Evolutionary conservation across 257 asterid genomes (phyloP).

Genomic region (Eucommia ulmoides): DNA sequence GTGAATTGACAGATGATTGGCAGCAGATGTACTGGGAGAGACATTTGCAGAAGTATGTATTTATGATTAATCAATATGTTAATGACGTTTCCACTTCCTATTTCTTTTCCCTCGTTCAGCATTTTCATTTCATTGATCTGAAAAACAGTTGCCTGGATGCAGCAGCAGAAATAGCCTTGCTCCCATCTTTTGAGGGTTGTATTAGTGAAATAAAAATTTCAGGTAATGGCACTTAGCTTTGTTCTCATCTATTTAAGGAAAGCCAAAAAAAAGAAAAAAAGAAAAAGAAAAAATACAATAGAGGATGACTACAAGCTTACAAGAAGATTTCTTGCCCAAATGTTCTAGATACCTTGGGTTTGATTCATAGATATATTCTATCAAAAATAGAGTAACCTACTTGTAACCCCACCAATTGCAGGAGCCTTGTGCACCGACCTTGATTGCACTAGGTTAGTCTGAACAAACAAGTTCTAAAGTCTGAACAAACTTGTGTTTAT

Average conservation of each 20-base stretch:
- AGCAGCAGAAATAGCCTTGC: slow-evolving; percentile 64
- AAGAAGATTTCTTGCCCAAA: too few species aligned
- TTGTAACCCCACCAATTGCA: too few species aligned
- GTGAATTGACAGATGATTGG: slow-evolving; percentile 43
- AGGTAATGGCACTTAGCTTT: slow-evolving; percentile 24
- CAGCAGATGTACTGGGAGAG: slow-evolving; percentile 75
- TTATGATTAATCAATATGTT: slow-evolving; percentile 8
- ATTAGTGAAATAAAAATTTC: slow-evolving; percentile 63
- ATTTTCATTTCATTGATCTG: slow-evolving; percentile 12
- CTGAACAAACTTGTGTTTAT: too few species aligned
- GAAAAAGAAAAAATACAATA: background rate
- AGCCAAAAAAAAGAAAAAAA: too few species aligned
- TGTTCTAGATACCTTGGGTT: too few species aligned
- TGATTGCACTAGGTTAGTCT: too few species aligned
- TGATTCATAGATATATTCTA: too few species aligned
- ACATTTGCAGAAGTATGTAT: slow-evolving; percentile 66
- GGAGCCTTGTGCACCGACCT: too few species aligned
- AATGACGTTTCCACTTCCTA: background rate
- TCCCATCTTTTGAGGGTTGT: slow-evolving; percentile 53
- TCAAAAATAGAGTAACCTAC: too few species aligned
- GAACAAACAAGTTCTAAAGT: too few species aligned
- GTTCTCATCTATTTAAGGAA: background rate
- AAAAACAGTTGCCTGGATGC: slow-evolving; percentile 71
- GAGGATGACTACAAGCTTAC: slow-evolving; percentile 5
- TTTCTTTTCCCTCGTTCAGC: slow-evolving; percentile 10